Base-by-base conservation (phyloP, 139 green algal species). In the Chloropicon primus region DNA sequence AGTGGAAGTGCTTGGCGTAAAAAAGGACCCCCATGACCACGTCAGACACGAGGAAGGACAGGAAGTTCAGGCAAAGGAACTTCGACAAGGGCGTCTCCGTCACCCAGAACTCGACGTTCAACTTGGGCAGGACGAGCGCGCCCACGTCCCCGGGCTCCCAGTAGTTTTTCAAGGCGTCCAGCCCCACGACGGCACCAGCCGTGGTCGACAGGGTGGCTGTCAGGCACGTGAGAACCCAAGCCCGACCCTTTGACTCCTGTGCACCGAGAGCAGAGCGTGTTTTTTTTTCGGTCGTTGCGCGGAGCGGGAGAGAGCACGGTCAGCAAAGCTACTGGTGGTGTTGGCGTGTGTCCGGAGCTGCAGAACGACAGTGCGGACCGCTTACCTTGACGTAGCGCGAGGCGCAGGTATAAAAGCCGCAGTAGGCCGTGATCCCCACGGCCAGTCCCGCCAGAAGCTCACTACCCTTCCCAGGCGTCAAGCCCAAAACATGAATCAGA, bases 1-100 rank as follows among this genome's bases (percentile, higher is more conserved):
- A 21, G 73, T 76, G 25, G 21, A 76, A 24, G 25, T 76, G 73
- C 24, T 76, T 76, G 23, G 25, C 25, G 24, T 76, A 76, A 2
- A 53, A 28, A 25, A 76, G 2, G 2, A 76, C 23, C 17, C 73
- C 73, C 2, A 76, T 24, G 25, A 27, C 17, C 2, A 76, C 25
- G 73, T 76, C 73, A 24, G 41, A 2, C 23, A 41, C 24, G 25
- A 76, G 73, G 21, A 28, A 54, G 73, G 28, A 27, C 73, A 27
- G 2, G 73, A 76, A 76, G 73, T 76, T 54, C 2, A 27, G 23
- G 24, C 24, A 24, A 28, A 28, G 17, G 73, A 76, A 76, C 17
- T 28, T 27, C 21, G 25, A 54, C 24, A 28, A 27, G 23, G 23
- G n/a, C 24, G 73, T 76, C 25, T 76, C 73, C 2, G 28, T 29